Percentiles rank a stretch among this genome's conserved stretches.
Evolutionary conservation across 2,329 filamentous ascomycete species (phyloP).

Genomic region (Trichothecium sympodiale): DNA sequence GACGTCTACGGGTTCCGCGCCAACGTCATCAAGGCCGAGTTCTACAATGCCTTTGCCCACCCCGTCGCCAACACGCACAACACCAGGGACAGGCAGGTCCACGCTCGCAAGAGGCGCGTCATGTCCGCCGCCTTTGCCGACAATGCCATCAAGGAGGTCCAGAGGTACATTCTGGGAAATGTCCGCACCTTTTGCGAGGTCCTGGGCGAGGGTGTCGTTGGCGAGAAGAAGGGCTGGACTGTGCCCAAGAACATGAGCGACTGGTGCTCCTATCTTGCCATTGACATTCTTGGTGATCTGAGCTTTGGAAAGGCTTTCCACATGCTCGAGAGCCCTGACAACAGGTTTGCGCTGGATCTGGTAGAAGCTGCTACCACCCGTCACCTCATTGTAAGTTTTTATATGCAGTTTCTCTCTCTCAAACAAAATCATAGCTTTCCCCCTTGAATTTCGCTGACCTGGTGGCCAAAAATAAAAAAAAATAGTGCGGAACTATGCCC

Average conservation of each 20-base stretch:
- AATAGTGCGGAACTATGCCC: constrained; percentile 60
- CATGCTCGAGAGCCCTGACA: constrained; percentile 47
- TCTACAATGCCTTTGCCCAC: constrained; percentile 64
- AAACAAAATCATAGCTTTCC: not conserved
- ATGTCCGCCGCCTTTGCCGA: constrained; percentile 64
- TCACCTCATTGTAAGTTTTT: constrained; percentile 52
- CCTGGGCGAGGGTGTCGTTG: constrained; percentile 34
- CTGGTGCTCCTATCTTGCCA: constrained; percentile 51
- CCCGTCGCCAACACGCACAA: constrained; percentile 65
- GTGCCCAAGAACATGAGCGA: constrained; percentile 49
- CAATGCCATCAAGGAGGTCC: constrained; percentile 54
- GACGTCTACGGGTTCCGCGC: constrained; percentile 54
- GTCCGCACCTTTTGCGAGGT: constrained; percentile 55
- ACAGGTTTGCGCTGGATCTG: constrained; percentile 55
- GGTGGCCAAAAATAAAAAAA: not conserved
- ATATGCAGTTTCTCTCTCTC: no score
- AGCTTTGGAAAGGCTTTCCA: constrained; percentile 53
- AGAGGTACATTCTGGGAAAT: constrained; percentile 54
- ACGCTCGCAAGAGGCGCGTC: constrained; percentile 61
- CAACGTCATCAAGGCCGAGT: constrained; percentile 57
- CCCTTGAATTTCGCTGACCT: not conserved
- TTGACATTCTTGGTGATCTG: constrained; percentile 51
- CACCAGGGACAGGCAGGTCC: constrained; percentile 54
- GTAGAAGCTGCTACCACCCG: constrained; percentile 58
- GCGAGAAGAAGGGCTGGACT: constrained; percentile 45